These are phyloP conservation scores for Aschersonia sp. DNA, from an alignment of 2,329 filamentous ascomycete genomes.

Conservation along the genomic window DNA sequence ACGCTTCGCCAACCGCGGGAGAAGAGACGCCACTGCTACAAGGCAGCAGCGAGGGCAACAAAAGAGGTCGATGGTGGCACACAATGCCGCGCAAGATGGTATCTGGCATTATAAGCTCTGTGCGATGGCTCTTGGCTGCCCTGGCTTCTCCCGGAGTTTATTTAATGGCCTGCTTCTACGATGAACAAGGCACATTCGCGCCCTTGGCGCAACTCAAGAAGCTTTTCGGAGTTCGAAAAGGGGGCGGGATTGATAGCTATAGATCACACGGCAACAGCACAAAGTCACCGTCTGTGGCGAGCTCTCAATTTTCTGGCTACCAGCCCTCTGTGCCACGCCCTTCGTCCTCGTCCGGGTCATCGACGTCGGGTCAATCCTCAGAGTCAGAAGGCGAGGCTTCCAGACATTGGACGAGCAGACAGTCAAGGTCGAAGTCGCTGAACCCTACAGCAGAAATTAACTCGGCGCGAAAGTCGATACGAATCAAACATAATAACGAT, in stretches of 20 bases:
- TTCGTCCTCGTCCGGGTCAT: slow-evolving; percentile 20
- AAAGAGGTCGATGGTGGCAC: slow-evolving; percentile 34
- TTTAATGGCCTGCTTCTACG: slow-evolving; percentile 69
- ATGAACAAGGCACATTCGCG: slow-evolving; percentile 66
- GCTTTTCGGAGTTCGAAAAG: slow-evolving; percentile 37
- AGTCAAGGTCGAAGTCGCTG: slow-evolving; percentile 50
- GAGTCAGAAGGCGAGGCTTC: slow-evolving; percentile 52
- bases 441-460: slow-evolving; percentile 45
- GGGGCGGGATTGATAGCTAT: slow-evolving; percentile 15
- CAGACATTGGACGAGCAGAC: slow-evolving; percentile 21
- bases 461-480: slow-evolving; percentile 64
- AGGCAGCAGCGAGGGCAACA: slow-evolving; percentile 18
- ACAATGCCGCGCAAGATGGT: slow-evolving; percentile 55
- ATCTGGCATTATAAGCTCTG: slow-evolving; percentile 56
- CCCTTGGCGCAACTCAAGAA: slow-evolving; percentile 59
- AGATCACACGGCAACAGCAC: not conserved
- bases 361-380: slow-evolving; percentile 53
- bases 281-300: slow-evolving; percentile 1
- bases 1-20: slow-evolving; percentile 11
- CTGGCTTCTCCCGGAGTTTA: slow-evolving; percentile 71
- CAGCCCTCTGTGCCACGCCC: slow-evolving; percentile 13
- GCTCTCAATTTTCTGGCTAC: slow-evolving; percentile 11
- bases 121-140: slow-evolving; percentile 66
- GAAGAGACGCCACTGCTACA: slow-evolving; percentile 55
- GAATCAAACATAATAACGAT: slow-evolving; percentile 80